These are phyloP conservation scores for Trichoderma sp. DNA, from an alignment of 2,329 filamentous ascomycete genomes.

Conservation along the genomic window DNA sequence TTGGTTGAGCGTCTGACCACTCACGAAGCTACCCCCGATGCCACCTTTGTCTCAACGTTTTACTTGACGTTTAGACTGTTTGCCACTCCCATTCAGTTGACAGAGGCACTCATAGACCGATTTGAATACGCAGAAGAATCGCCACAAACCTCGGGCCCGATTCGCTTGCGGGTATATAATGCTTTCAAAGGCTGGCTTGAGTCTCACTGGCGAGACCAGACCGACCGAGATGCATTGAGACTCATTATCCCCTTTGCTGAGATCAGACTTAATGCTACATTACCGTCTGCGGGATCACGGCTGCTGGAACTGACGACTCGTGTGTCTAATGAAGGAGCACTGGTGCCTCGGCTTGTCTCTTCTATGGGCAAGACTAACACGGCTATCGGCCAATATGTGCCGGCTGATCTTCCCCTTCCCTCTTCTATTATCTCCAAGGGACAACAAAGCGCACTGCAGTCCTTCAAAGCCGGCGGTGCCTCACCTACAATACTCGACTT, in stretches of 20 bases:
- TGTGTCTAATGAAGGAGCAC: slow-evolving; percentile 71
- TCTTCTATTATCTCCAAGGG: slow-evolving; percentile 72
- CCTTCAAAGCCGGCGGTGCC: slow-evolving; percentile 73
- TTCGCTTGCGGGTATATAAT: slow-evolving; percentile 91
- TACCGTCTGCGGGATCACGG: slow-evolving; percentile 80
- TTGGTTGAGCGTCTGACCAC: slow-evolving; percentile 93
- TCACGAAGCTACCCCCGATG: slow-evolving; percentile 89
- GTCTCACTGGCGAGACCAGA: slow-evolving; percentile 87
- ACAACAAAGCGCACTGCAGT: slow-evolving; percentile 71
- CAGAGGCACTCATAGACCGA: slow-evolving; percentile 81
- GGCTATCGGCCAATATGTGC: slow-evolving; percentile 70
- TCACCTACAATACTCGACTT: slow-evolving; percentile 83
- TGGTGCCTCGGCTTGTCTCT: slow-evolving; percentile 82
- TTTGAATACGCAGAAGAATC: slow-evolving; percentile 90
- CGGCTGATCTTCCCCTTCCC: slow-evolving; percentile 73
- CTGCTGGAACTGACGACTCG: slow-evolving; percentile 78
- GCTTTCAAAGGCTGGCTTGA: slow-evolving; percentile 97
- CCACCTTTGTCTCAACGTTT: slow-evolving; percentile 90
- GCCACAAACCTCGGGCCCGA: slow-evolving; percentile 72
- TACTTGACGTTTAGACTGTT: slow-evolving; percentile 96
- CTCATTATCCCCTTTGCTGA: slow-evolving; percentile 81
- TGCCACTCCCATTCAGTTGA: slow-evolving; percentile 77
- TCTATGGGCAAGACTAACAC: slow-evolving; percentile 88
- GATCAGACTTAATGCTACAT: slow-evolving; percentile 65
- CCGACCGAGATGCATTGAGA: slow-evolving; percentile 74